Percentiles rank a stretch among this genome's conserved stretches.
Conservation (phyloP, 1,139 yeast genomes). For the Taphrina betulina region DNA sequence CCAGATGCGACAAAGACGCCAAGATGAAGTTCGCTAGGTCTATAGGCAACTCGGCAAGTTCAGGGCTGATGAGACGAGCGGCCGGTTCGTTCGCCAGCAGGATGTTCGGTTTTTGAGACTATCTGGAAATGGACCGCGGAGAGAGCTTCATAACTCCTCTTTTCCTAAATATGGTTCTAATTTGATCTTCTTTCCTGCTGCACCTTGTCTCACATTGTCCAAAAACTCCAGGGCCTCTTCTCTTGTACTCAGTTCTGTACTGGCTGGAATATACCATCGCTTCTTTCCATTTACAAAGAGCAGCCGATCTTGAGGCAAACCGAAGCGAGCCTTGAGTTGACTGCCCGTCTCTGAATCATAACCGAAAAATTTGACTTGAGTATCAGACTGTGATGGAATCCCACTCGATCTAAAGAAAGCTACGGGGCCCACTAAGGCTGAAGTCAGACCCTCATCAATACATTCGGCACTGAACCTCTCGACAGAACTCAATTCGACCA, state of each 20-base stretch:
- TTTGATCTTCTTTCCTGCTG: slow-evolving; percentile 7
- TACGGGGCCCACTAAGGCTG: neutral
- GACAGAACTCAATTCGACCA: neutral
- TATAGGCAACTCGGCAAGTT: slow-evolving; percentile 18
- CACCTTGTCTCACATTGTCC: slow-evolving; percentile 20
- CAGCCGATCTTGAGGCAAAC: slow-evolving; percentile 1
- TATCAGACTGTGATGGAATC: neutral
- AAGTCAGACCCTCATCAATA: neutral
- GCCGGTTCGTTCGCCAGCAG: slow-evolving; percentile 10
- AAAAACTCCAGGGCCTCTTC: slow-evolving; percentile 14
- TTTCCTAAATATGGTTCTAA: neutral
- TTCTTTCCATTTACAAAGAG: slow-evolving; percentile 16
- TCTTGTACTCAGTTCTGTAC: neutral
- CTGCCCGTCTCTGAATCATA: neutral
- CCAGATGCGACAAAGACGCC: slow-evolving; percentile 35
- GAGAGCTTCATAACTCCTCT: neutral
- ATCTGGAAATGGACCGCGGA: neutral
- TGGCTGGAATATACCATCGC: slow-evolving; percentile 7
- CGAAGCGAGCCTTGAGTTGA: neutral
- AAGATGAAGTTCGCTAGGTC: slow-evolving; percentile 33
- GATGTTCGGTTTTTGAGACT: slow-evolving; percentile 5
- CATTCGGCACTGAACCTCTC: neutral
- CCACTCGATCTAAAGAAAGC: neutral
- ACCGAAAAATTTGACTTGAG: too few relatives aligned
- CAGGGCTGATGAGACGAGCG: slow-evolving; percentile 21